A percentile compares a stretch with the other conserved stretches of the same genome.
Conservation (phyloP, 108 stramenopile species). For the Cylindrotheca closterium region DNA sequence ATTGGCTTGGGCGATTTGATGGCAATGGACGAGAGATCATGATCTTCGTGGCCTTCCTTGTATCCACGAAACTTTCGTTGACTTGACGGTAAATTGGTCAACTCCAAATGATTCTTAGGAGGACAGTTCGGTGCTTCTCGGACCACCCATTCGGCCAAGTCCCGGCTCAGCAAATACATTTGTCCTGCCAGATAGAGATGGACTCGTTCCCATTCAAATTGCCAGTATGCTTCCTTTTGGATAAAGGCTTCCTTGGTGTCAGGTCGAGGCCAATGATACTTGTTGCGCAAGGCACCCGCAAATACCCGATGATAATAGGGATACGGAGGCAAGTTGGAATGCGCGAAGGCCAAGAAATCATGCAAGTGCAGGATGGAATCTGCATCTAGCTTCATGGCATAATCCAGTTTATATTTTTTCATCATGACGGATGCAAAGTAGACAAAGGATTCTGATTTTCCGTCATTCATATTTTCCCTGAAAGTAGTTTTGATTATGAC, state of each 20-base stretch:
- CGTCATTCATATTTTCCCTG: constrained; percentile 59
- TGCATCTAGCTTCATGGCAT: constrained; percentile 47
- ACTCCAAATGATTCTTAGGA: too few species aligned
- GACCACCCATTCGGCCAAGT: constrained; percentile 30
- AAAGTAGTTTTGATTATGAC: background rate
- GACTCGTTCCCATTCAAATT: constrained; percentile 30
- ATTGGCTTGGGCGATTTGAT: constrained; percentile 7
- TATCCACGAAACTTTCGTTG: constrained; percentile 20
- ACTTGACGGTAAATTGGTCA: constrained; percentile 5
- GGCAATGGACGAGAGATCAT: constrained; percentile 49
- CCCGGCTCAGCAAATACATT: constrained; percentile 34
- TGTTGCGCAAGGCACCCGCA: constrained; percentile 46
- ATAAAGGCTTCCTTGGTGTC: constrained; percentile 9
- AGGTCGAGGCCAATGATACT: constrained; percentile 35
- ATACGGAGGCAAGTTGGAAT: constrained; percentile 36
- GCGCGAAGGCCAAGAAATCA: constrained; percentile 43
- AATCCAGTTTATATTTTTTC: constrained; percentile 29
- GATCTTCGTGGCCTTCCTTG: constrained; percentile 51
- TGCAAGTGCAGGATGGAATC: constrained; percentile 47
- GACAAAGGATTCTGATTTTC: constrained; percentile 47
- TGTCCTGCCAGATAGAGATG: constrained; percentile 57
- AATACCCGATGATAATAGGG: constrained; percentile 29
- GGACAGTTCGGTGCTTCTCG: constrained; percentile 26
- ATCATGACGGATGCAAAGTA: constrained; percentile 33
- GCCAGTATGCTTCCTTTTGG: constrained; percentile 30